Base-by-base conservation (phyloP, 2,329 filamentous ascomycete species). In the Metarhizium album region DNA sequence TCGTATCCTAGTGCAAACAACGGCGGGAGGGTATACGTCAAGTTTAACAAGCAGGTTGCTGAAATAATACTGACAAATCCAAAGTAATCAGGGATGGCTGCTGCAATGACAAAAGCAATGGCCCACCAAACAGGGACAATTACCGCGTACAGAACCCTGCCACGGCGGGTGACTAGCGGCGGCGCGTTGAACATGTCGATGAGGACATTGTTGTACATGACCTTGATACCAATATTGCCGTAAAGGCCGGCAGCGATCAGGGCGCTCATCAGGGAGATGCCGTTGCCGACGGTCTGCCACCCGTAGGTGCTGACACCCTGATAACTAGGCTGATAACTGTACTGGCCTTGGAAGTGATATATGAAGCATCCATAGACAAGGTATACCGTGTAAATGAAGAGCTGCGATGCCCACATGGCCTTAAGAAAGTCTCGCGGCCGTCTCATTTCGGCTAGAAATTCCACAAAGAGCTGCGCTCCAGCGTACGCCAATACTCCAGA, bases 21-120 rank as follows among this genome's bases (percentile, higher is more conserved):
- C 7, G 76, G 74, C 1, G 78, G 76, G 58, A 82, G 75, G 2
- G 75, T 79, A 62, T 82, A 83, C 3, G 74, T 77, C 62, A 82
- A 80, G 53, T 79, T 74, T 49, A 82, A 60, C 51, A 80, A 77
- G 57, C 73, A 78, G 2, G 78, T 61, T 2, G 77, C 76, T 3
- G 71, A 73, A 20, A 81, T 72, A 42, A 82, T 65, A 3, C 69
- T 69, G 23, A 69, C 65, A 42, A 78, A 61, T 45, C 68, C 69
- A 8, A 67, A 69, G 52, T 77, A 71, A 53, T 79, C 69, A 23
- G 78, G 78, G 22, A 82, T 73, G 1, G 74, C 72, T 5, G 74
- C 74, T 2, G 70, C 74, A 47, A 83, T 62, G 23, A 78, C 58
- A 56, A 80, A 82, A 2, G 78, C 79, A 6, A 78, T 53, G 8